Conservation (phyloP, 2,329 filamentous ascomycete genomes). For the Dissoconium aciculare region DNA sequence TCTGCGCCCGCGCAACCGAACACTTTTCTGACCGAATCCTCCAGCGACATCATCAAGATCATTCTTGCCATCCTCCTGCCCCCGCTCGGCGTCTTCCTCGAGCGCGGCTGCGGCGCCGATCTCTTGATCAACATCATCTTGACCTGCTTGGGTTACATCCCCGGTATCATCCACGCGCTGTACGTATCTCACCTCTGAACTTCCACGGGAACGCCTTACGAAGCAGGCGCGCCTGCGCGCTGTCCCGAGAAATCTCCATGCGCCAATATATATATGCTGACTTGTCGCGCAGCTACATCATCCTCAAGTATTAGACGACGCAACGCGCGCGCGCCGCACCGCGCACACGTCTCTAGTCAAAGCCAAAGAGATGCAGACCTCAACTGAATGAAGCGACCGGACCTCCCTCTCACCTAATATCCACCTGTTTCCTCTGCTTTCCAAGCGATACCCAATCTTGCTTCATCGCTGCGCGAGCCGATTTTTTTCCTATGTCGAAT, state of each 20-base stretch:
- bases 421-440: no score
- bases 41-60: slow-evolving; percentile 63
- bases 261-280: not conserved
- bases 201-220: not conserved
- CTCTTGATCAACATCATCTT: slow-evolving; percentile 85
- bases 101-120: slow-evolving; percentile 76
- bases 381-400: no score
- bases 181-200: slow-evolving; percentile 34
- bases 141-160: slow-evolving; percentile 49
- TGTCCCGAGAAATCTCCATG: not conserved
- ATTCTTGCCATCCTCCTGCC: slow-evolving; percentile 81
- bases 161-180: slow-evolving; percentile 74
- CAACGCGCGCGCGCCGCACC: not conserved
- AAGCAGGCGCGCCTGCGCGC: slow-evolving; percentile 2
- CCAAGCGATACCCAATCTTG: no score
- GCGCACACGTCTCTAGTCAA: not conserved
- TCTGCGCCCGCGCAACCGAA: no score
- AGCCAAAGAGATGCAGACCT: no score
- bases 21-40: no score
- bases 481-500: no score
- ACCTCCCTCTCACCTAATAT: no score
- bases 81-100: slow-evolving; percentile 83
- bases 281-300: slow-evolving; percentile 54
- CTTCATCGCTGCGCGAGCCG: no score
- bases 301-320: slow-evolving; percentile 61